Evolutionary conservation across 2,329 filamentous ascomycete species (phyloP), one percentile per base, ranked within the genome.

Genomic region (Ophidiomyces ophidiicola): DNA sequence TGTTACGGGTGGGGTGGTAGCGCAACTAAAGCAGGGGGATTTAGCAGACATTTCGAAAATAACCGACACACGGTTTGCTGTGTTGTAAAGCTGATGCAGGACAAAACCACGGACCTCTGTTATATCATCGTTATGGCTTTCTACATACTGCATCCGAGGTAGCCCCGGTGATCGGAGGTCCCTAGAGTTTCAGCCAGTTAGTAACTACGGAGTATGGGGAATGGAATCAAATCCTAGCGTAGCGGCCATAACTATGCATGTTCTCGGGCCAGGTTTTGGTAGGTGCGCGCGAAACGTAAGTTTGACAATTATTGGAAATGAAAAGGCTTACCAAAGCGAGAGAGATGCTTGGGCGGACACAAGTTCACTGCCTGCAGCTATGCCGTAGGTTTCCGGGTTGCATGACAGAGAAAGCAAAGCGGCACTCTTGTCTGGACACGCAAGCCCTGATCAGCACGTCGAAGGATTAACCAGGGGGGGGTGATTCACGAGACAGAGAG

Each of bases 291-390:
- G 7, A 20, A 15, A 17, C 2, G 17, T 20, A 29, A 62, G n/a
- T 6, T 11, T 4, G 19, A 19, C 14, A 20, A 30, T 26, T n/a
- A 26, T 23, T n/a, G 36, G 20, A 30, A 12, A 12, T 14, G 12
- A 53, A 54, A 36, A 58, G 20, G 60, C 62, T 36, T 60, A 66
- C 63, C 63, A 67, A 44, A 65, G 57, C 32, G 56, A 49, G 31
- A 67, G 59, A 32, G 59, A 49, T 4, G 63, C 62, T 44, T 64
- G 61, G 3, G 55, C 59, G 12, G 60, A 59, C 15, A 53, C 60
- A 12, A 72, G 60, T 48, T 78, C 74, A 1, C 70, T 73, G 2
- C 73, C 74, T 6, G 69, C 67, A 35, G 69, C 72, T 29, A 76
- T 52, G 32, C 62, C 63, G 43, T 69, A 64, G 8, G 61, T 60